These are phyloP conservation scores for Endoconidiophora laricicola DNA, from an alignment of 2,329 filamentous ascomycete genomes.

Conservation along the genomic window DNA sequence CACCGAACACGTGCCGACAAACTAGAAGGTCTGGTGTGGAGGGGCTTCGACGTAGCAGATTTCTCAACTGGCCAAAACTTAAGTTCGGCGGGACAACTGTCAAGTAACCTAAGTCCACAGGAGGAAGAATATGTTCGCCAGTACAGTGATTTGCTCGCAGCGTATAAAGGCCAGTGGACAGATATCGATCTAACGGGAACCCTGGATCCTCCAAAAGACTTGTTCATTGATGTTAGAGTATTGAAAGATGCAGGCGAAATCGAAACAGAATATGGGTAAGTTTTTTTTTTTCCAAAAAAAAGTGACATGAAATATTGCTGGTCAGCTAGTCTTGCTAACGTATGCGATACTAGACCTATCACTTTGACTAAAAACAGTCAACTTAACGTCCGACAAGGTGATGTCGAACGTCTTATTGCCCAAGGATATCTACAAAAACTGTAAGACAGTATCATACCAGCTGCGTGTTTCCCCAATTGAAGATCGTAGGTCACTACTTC, in stretches of 20 bases:
- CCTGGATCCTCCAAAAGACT: conserved; percentile 79
- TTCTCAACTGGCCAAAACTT: conserved; percentile 34
- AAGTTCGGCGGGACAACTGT: conserved; percentile 15
- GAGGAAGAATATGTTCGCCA: conserved; percentile 92
- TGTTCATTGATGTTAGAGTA: conserved; percentile 94
- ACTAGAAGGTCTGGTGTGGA: conserved; percentile 87
- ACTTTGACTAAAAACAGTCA: conserved; percentile 96
- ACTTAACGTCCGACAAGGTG: conserved; percentile 88
- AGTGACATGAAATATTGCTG: not conserved
- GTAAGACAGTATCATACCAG: not conserved
- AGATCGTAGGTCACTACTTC: no score
- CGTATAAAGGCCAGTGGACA: conserved; percentile 96
- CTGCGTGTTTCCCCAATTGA: no score
- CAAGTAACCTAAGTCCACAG: conserved; percentile 74
- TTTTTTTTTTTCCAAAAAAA: conserved; percentile 13
- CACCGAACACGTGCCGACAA: conserved; percentile 82
- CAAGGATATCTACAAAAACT: conserved; percentile 91
- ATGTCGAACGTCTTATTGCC: conserved; percentile 84
- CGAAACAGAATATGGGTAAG: conserved; percentile 94
- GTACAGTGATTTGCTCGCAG: conserved; percentile 82
- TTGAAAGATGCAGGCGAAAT: conserved; percentile 96
- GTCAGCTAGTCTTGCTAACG: conserved; percentile 8
- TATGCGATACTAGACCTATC: conserved; percentile 48
- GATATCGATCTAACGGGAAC: conserved; percentile 92
- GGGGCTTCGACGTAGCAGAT: conserved; percentile 68